Evolutionary conservation across 352 stramenopile species (phyloP).

Genomic region (Phytopythium mirpurense): DNA sequence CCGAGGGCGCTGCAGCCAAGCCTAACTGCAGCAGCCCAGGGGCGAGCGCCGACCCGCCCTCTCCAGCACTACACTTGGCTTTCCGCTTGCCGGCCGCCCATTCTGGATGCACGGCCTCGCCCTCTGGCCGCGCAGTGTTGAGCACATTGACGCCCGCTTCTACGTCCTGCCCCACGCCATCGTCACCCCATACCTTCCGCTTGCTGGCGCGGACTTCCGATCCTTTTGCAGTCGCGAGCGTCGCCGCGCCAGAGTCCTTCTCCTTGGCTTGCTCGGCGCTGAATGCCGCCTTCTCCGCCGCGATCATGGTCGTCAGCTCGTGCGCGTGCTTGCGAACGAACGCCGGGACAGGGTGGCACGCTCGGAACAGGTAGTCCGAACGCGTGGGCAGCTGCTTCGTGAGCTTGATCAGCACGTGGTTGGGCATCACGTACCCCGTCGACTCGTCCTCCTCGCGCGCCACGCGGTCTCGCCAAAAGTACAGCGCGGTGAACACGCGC

Average conservation of each 20-base stretch:
- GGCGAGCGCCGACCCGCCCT: slow-evolving; percentile 3
- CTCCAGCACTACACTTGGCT: slow-evolving; percentile 16
- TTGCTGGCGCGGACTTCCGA: neutral
- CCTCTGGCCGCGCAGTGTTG: slow-evolving; percentile 7
- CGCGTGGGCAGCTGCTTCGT: slow-evolving; percentile 60
- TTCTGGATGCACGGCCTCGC: slow-evolving; percentile 40
- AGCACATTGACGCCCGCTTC: slow-evolving; percentile 5
- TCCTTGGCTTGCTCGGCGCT: slow-evolving; percentile 24
- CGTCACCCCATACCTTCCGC: slow-evolving; percentile 31
- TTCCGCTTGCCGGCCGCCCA: slow-evolving; percentile 65
- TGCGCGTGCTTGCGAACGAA: slow-evolving; percentile 75
- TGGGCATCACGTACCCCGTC: slow-evolving; percentile 71
- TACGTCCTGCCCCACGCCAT: slow-evolving; percentile 24
- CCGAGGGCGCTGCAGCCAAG: neutral
- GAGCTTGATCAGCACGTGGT: slow-evolving; percentile 84
- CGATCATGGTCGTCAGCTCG: slow-evolving; percentile 66
- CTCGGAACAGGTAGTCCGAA: slow-evolving; percentile 70
- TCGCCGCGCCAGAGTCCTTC: neutral
- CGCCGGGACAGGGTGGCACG: slow-evolving; percentile 67
- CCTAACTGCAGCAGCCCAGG: slow-evolving; percentile 6
- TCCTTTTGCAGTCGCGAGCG: slow-evolving; percentile 4
- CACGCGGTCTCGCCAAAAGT: slow-evolving; percentile 72
- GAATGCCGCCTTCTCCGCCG: slow-evolving; percentile 41
- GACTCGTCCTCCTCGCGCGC: slow-evolving; percentile 73
- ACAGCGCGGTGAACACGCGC: slow-evolving; percentile 64